Conservation (phyloP, 2,329 filamentous ascomycete species). For the Teratosphaeria nubilosa region DNA sequence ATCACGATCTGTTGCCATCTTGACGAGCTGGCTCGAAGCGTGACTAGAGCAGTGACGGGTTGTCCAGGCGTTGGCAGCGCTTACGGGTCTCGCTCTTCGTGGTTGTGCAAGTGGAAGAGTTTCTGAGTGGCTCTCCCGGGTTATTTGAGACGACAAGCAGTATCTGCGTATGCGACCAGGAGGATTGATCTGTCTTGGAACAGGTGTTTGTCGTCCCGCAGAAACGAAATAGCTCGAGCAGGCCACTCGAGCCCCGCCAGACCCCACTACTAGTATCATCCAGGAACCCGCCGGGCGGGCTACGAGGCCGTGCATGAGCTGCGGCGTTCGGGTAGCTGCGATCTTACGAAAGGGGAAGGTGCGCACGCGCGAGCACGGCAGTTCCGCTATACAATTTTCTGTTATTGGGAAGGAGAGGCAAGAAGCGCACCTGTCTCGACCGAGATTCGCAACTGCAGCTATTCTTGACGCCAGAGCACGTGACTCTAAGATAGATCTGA, state of each 20-base stretch:
- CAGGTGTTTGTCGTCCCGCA: neutral
- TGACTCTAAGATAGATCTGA: neutral
- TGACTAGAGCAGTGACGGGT: slow-evolving; percentile 20
- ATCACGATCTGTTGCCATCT: slow-evolving; percentile 36
- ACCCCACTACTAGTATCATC: neutral
- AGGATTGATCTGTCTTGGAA: neutral
- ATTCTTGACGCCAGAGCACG: neutral
- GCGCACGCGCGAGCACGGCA: neutral
- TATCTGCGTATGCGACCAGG: neutral
- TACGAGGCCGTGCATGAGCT: neutral
- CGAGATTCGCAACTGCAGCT: neutral
- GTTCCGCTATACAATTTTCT: neutral
- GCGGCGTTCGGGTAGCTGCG: neutral
- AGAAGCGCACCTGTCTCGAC: neutral
- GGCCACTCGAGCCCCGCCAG: neutral
- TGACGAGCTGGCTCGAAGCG: slow-evolving; percentile 24
- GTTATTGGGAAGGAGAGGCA: neutral
- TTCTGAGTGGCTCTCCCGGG: neutral
- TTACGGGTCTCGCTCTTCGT: neutral
- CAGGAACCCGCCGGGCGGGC: neutral
- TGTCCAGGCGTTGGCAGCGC: neutral
- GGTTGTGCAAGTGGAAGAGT: neutral
- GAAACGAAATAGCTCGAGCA: neutral
- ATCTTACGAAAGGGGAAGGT: neutral
- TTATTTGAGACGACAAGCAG: neutral